Evolutionary conservation across 1,284 basidiomycete genomes (phyloP), one percentile per base, ranked within the genome.

Genomic region (Moniliophthora roreri): DNA sequence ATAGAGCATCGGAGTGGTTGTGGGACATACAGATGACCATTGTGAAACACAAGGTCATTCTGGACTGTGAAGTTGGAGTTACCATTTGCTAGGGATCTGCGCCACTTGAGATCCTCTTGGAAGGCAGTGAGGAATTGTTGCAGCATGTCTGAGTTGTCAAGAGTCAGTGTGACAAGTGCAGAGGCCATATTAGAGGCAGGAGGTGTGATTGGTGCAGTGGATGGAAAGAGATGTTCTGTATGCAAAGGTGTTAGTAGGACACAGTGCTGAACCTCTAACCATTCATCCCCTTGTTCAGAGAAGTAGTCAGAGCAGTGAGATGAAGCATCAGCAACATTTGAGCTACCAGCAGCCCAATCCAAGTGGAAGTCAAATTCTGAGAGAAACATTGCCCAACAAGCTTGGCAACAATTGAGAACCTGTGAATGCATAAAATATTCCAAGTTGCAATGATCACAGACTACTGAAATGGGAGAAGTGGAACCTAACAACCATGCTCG

Each of bases 1-100:
- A 73, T 66, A 24, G 66, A 55, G 32, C 58, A 10, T 11, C 60
- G 62, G 10, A 72, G 59, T 4, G 65, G 48, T 34, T 58, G 24
- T n/a, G 75, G 74, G 24, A 76, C 68, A 51, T 63, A 76, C 15
- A 76, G 53, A n/a, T 58, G 54, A 28, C 60, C 62, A 40, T 70
- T 62, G 51, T 69, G 66, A 35, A 66, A 68, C 4, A 73, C 63
- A 4, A 75, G 61, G 23, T 66, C 62, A 45, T 63, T 51, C 35
- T 68, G 58, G 23, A 57, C 40, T 0, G 39, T 41, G 54, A 74
- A 71, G 26, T 65, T 57, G 3, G 59, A 20, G 42, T 66, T 54
- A 20, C 67, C 66, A 32, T 52, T 48, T 2, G 57, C 48, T 0
- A 69, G 15, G 1, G 66, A 68, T 50, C 67, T 59, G 10, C 62